These are phyloP conservation scores for Iberis pinnata DNA, from an alignment of 345 rosid genomes.

Conservation along the genomic window DNA sequence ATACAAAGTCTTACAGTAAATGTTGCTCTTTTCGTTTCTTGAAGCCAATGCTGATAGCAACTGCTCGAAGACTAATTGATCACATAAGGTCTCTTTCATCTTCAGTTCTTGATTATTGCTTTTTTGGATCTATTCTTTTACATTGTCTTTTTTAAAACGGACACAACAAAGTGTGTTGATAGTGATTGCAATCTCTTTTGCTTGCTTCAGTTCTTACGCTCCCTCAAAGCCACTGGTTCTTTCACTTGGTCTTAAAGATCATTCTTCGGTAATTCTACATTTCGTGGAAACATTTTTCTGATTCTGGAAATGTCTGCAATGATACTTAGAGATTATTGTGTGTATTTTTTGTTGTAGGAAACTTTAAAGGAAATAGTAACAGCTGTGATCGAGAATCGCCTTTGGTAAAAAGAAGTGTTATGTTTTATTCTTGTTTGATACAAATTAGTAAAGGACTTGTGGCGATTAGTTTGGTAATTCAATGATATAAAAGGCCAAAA, in stretches of 20 bases:
- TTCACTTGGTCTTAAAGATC: slow-evolving; percentile 87
- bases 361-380: slow-evolving; percentile 67
- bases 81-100: slow-evolving; percentile 51
- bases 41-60: slow-evolving; percentile 59
- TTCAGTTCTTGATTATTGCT: background rate
- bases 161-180: background rate
- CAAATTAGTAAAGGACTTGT: too few species aligned
- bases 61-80: slow-evolving; percentile 83
- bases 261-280: slow-evolving; percentile 22
- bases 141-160: background rate
- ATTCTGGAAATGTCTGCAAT: background rate
- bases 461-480: too few species aligned
- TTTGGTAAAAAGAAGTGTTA: slow-evolving; percentile 51
- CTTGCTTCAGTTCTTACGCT: slow-evolving; percentile 35
- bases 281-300: background rate
- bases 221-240: slow-evolving; percentile 64
- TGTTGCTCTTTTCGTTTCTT: slow-evolving; percentile 5
- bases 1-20: background rate
- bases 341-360: slow-evolving; percentile 32
- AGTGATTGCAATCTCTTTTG: background rate
- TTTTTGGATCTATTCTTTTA: background rate
- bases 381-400: slow-evolving; percentile 56
- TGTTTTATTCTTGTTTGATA: too few species aligned
- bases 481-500: too few species aligned
- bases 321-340: background rate